Conservation (phyloP, 2,329 filamentous ascomycete species). For the Cercospora brassicicola region DNA sequence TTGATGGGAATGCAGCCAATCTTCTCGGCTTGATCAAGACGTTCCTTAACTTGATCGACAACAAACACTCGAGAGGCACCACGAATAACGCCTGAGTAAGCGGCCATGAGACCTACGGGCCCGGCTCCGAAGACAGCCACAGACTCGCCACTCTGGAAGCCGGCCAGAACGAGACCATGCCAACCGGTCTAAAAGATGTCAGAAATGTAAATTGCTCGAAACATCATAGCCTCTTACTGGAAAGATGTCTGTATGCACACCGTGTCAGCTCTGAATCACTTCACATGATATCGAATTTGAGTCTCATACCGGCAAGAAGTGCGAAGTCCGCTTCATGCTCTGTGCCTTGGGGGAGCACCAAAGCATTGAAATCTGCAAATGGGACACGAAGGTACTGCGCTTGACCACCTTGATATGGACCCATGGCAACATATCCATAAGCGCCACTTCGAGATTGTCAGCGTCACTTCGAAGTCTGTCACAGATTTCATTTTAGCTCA, state of each 20-base stretch:
- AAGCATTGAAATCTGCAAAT: conserved; percentile 64
- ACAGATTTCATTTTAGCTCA: not conserved
- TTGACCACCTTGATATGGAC: conserved; percentile 57
- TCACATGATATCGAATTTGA: not conserved
- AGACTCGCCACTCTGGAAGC: conserved; percentile 62
- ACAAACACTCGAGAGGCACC: conserved; percentile 63
- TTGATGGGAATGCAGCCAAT: conserved; percentile 64
- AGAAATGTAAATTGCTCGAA: not conserved
- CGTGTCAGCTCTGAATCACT: not conserved
- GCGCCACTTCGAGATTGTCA: conserved; percentile 1
- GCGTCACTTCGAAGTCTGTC: not conserved
- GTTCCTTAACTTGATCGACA: conserved; percentile 62
- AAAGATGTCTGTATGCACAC: not conserved
- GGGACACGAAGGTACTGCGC: conserved; percentile 66
- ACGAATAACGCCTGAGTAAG: conserved; percentile 61
- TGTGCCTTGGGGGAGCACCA: conserved; percentile 61
- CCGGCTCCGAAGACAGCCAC: conserved; percentile 62
- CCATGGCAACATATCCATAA: conserved; percentile 33
- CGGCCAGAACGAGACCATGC: conserved; percentile 59
- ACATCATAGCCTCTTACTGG: not conserved
- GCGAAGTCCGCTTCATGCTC: conserved; percentile 63
- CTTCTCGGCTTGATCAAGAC: conserved; percentile 59
- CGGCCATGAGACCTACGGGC: conserved; percentile 66
- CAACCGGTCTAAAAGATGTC: conserved; percentile 31
- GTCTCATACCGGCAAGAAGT: conserved; percentile 51